Evolutionary conservation across 768 basidiomycete species (phyloP).

Genomic region (Plicaturopsis crispa): DNA sequence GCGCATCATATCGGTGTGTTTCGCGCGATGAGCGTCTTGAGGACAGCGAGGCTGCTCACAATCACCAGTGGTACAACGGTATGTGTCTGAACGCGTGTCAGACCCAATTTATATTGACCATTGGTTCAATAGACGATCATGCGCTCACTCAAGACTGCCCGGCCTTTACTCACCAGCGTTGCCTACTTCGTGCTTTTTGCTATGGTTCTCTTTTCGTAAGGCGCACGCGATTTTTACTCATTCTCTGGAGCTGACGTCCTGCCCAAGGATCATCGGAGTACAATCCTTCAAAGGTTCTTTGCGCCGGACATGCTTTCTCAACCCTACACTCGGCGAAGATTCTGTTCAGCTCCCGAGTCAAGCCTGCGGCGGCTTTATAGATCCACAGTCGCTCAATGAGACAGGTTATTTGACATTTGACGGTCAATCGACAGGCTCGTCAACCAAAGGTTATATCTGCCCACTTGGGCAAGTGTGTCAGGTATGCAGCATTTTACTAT

Average conservation of each 20-base stretch:
- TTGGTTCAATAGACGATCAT: conserved; percentile 60
- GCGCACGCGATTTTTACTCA: conserved; percentile 9
- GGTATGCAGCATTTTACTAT: conserved; percentile 33
- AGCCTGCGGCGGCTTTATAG: conserved; percentile 77
- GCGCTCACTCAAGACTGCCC: conserved; percentile 84
- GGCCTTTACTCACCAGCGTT: conserved; percentile 83
- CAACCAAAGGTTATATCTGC: conserved; percentile 82
- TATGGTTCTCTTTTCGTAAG: conserved; percentile 80
- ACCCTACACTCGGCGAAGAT: conserved; percentile 45
- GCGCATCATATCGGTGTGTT: conserved; percentile 76
- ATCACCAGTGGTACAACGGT: conserved; percentile 91
- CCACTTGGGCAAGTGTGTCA: conserved; percentile 79
- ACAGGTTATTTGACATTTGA: conserved; percentile 33
- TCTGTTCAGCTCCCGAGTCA: conserved; percentile 40
- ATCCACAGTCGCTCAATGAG: conserved; percentile 42
- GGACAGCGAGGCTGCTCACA: conserved; percentile 75
- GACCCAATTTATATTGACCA: conserved; percentile 10
- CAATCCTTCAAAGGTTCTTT: conserved; percentile 89
- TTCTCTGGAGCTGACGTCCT: neutral
- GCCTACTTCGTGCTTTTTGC: conserved; percentile 91
- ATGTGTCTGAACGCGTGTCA: conserved; percentile 20
- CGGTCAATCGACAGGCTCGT: conserved; percentile 24
- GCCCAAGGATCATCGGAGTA: conserved; percentile 77
- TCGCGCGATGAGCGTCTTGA: conserved; percentile 79
- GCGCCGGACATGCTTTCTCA: conserved; percentile 53